Conservation (phyloP, 2,329 filamentous ascomycete genomes). For the Neoarthrinium moseri region DNA sequence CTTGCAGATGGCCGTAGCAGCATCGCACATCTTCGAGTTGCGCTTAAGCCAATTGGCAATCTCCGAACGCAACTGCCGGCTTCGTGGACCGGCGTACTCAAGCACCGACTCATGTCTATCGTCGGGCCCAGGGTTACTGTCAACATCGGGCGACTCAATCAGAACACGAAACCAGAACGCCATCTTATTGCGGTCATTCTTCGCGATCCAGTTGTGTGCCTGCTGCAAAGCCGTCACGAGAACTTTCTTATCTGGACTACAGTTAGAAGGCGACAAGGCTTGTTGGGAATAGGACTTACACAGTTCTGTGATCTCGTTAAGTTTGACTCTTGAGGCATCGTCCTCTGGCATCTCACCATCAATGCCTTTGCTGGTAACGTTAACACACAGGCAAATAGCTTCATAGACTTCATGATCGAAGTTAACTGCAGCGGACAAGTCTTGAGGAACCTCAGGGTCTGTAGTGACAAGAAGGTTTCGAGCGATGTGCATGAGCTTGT, state of each 20-base stretch:
- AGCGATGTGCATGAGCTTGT: slow-evolving; percentile 67
- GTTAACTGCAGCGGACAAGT: slow-evolving; percentile 62
- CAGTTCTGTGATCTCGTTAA: slow-evolving; percentile 63
- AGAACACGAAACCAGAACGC: slow-evolving; percentile 66
- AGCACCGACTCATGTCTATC: slow-evolving; percentile 51
- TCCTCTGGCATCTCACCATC: slow-evolving; percentile 61
- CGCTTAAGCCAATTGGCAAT: slow-evolving; percentile 62
- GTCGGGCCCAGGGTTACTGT: slow-evolving; percentile 45
- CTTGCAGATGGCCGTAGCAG: slow-evolving; percentile 52
- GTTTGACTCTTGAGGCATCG: slow-evolving; percentile 53
- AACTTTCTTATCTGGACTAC: slow-evolving; percentile 58
- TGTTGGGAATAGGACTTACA: slow-evolving; percentile 48
- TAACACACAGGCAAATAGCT: slow-evolving; percentile 64
- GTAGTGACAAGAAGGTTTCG: slow-evolving; percentile 64
- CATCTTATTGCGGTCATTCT: slow-evolving; percentile 70
- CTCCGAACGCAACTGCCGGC: slow-evolving; percentile 58
- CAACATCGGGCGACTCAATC: slow-evolving; percentile 49
- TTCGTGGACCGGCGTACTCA: slow-evolving; percentile 52
- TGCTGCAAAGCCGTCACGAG: slow-evolving; percentile 66
- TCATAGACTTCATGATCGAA: slow-evolving; percentile 68
- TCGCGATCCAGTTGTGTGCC: slow-evolving; percentile 68
- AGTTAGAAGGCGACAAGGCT: too few relatives aligned
- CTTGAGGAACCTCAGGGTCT: slow-evolving; percentile 64
- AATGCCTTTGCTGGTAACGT: slow-evolving; percentile 66
- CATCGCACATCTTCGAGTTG: slow-evolving; percentile 57